Conservation (phyloP, 2,329 filamentous ascomycete genomes). For the Venturia pyrina region DNA sequence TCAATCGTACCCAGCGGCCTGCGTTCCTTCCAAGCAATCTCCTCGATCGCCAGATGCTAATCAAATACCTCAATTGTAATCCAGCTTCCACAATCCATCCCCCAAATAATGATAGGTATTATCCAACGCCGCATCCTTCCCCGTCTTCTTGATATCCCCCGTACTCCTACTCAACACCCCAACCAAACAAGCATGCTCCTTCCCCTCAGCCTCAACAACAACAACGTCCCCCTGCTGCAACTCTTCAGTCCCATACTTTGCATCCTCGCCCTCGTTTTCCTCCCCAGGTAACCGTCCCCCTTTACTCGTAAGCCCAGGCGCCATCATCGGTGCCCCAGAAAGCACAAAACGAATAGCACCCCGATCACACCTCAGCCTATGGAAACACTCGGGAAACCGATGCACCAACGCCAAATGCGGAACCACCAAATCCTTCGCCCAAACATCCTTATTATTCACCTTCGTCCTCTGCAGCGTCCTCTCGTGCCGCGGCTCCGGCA, state of each 20-base stretch:
- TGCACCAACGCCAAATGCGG: constrained; percentile 87
- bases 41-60: not conserved
- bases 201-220: constrained; percentile 85
- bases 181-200: constrained; percentile 81
- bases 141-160: constrained; percentile 84
- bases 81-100: constrained; percentile 81
- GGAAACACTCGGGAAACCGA: constrained; percentile 76
- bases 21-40: not conserved
- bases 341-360: constrained; percentile 96
- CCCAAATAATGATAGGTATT: constrained; percentile 78
- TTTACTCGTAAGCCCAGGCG: constrained; percentile 75
- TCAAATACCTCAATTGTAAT: constrained; percentile 37
- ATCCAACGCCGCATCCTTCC: constrained; percentile 90
- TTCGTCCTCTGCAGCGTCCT: not conserved
- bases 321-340: constrained; percentile 90
- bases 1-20: not conserved
- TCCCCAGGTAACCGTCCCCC: constrained; percentile 68
- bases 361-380: constrained; percentile 79
- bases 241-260: constrained; percentile 50
- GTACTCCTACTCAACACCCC: constrained; percentile 77
- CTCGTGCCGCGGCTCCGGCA: not conserved
- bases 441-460: not conserved
- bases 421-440: constrained; percentile 45
- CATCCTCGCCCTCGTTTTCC: constrained; percentile 28
- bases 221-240: constrained; percentile 74